These are phyloP conservation scores for Teratosphaeriaceae sp. DNA, from an alignment of 2,329 filamentous ascomycete genomes.

Conservation along the genomic window DNA sequence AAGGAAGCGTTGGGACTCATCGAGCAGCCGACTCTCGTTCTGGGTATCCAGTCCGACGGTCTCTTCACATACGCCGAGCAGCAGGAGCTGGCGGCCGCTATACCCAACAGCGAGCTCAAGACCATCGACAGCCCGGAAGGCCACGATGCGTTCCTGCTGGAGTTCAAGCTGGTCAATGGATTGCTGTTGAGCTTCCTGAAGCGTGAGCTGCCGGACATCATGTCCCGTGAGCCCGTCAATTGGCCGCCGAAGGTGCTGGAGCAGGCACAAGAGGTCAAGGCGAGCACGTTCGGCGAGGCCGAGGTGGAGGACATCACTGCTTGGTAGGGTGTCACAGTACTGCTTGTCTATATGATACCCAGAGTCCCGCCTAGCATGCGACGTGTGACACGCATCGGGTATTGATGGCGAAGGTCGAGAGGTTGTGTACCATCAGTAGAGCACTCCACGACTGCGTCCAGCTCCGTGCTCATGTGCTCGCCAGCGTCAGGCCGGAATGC, in stretches of 20 bases:
- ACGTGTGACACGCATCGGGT: too few species aligned
- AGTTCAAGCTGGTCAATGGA: slow-evolving; percentile 94
- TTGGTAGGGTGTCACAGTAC: slow-evolving; percentile 67
- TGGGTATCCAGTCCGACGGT: slow-evolving; percentile 93
- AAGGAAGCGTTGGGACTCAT: slow-evolving; percentile 73
- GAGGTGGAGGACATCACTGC: slow-evolving; percentile 95
- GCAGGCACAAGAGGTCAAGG: slow-evolving; percentile 64
- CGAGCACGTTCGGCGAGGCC: slow-evolving; percentile 88
- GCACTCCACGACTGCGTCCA: too few species aligned
- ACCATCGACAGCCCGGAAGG: slow-evolving; percentile 92
- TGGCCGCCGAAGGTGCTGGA: slow-evolving; percentile 46
- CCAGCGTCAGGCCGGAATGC: too few species aligned
- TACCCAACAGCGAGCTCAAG: slow-evolving; percentile 69
- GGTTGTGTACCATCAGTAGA: too few species aligned
- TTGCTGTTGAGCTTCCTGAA: slow-evolving; percentile 80
- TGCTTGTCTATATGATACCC: too few species aligned
- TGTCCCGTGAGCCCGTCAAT: slow-evolving; percentile 49
- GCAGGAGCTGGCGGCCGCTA: slow-evolving; percentile 76
- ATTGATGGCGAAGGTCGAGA: too few species aligned
- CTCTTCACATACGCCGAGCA: slow-evolving; percentile 97
- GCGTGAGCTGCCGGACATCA: slow-evolving; percentile 80
- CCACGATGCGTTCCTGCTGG: slow-evolving; percentile 90
- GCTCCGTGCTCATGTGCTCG: too few species aligned
- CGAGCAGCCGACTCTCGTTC: slow-evolving; percentile 79
- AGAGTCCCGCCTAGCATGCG: too few species aligned